Conservation (phyloP, 1,139 yeast species). For the Candida glucosophila region DNA sequence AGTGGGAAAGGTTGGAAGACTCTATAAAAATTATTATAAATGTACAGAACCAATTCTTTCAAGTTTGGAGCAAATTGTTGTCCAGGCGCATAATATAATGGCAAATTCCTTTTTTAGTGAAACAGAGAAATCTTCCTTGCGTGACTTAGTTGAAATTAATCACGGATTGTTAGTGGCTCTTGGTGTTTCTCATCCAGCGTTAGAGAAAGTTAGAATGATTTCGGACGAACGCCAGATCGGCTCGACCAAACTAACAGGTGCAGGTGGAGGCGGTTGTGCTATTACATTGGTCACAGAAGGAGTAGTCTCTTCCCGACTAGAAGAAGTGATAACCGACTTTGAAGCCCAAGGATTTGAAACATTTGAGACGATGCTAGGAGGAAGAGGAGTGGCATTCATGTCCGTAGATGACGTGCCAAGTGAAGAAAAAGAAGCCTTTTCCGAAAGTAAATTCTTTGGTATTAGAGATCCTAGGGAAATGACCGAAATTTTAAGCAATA, state of each 20-base stretch:
- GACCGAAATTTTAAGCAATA: constrained; percentile 38
- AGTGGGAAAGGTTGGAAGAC: constrained; percentile 65
- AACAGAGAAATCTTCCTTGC: constrained; percentile 37
- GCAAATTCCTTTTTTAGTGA: constrained; percentile 40
- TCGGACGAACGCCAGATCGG: constrained; percentile 63
- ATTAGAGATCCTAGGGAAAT: constrained; percentile 37
- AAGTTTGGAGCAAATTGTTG: constrained; percentile 60
- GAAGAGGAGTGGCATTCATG: constrained; percentile 70
- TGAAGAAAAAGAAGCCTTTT: constrained; percentile 13
- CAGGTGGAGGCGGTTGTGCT: constrained; percentile 99
- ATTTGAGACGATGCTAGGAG: constrained; percentile 81
- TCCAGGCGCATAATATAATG: constrained; percentile 61
- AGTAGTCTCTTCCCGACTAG: constrained; percentile 19
- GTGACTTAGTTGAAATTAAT: constrained; percentile 69
- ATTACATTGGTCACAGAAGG: constrained; percentile 66
- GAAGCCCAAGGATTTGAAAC: constrained; percentile 57
- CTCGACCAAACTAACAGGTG: constrained; percentile 91
- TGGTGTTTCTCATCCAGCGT: constrained; percentile 87
- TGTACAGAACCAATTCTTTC: constrained; percentile 54
- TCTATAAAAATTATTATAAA: constrained; percentile 45
- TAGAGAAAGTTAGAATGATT: constrained; percentile 62
- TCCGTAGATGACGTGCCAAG: constrained; percentile 13
- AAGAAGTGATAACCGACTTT: constrained; percentile 28
- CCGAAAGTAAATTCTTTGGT: constrained; percentile 27
- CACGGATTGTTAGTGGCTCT: constrained; percentile 82